Base-by-base conservation (phyloP, 495 filamentous ascomycete species). In the Aspergillus cavernicola region DNA sequence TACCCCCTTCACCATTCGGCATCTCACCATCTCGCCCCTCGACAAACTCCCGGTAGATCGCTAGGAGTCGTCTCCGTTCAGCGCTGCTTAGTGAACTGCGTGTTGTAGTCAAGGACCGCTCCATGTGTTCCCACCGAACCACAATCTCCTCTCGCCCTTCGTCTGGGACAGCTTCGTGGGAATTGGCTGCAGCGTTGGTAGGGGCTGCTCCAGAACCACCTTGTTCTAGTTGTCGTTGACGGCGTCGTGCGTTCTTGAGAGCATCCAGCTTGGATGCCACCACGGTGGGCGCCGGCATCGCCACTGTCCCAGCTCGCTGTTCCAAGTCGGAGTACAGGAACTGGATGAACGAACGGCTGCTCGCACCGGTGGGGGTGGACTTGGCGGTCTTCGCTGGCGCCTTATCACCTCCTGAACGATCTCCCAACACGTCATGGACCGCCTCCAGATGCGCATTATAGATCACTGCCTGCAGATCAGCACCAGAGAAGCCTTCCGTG, bases 391-490 rank as follows among this genome's bases (percentile, higher is more conserved):
- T 72, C 3, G 65, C 63, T n/a, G 62, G 57, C 4, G 67, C 42
- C 54, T 79, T 73, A 52, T 65, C 57, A 49, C 61, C 55, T 26
- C 58, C 58, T n/a, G 80, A 76, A 0, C 74, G 74, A 53, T 89
- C 87, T 11, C 84, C 86, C 3, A 98, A 80, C 2, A 92, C 82
- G 54, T 95, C 91, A 55, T 98, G 93, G 52, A 98, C 95, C 22
- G 93, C 93, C 68, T 97, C 95, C 6, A 98, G 77, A 67, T 98
- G 93, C 4, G 93, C 93, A 57, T 98, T 97, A 53, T 95, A 96
- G 13, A 97, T 81, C 9, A 98, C 81, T 0, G 93, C 93, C 67
- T 97, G 95, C 15, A 98, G 73, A 75, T 98, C 93, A 0, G 93
- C 93, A 1, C 93, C 93, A 0, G 88, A 90, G 64, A 93, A 96